These are phyloP conservation scores for Sordaria brevicollis DNA, from an alignment of 495 filamentous ascomycete genomes.

Conservation along the genomic window DNA sequence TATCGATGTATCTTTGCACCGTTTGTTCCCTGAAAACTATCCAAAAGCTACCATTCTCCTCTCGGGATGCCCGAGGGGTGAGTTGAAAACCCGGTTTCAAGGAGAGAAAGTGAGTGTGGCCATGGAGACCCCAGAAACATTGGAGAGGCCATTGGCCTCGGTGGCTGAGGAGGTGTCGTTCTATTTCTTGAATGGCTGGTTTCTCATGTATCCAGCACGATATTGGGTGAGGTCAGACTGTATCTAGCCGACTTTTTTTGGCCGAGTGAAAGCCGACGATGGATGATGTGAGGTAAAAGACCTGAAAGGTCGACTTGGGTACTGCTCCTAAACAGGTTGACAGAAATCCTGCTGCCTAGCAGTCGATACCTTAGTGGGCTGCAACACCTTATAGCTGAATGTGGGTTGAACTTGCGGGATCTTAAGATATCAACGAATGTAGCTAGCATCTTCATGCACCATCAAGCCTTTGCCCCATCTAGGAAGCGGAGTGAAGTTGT, in stretches of 20 bases:
- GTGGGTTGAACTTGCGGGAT: background rate
- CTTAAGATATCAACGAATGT: background rate
- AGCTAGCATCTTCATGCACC: background rate
- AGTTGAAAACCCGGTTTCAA: background rate
- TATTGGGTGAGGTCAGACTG: background rate
- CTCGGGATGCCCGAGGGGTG: background rate
- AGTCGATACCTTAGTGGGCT: background rate
- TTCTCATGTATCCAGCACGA: background rate
- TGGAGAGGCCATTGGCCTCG: background rate
- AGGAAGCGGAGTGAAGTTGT: background rate
- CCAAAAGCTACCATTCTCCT: background rate
- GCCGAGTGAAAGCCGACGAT: background rate
- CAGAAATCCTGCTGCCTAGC: background rate
- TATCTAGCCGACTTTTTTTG: background rate
- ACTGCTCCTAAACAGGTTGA: background rate
- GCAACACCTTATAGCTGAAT: background rate
- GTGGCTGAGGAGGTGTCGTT: background rate
- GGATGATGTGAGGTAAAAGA: background rate
- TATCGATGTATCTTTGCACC: background rate
- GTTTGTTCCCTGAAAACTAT: background rate
- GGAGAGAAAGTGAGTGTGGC: background rate
- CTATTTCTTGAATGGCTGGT: background rate
- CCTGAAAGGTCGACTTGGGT: background rate
- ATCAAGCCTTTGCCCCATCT: background rate
- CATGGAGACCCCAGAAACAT: background rate